A percentile compares a stretch with the other conserved stretches of the same genome.
Evolutionary conservation across 2,329 filamentous ascomycete species (phyloP).

Genomic region (Zymoseptoria pseudotritici): DNA sequence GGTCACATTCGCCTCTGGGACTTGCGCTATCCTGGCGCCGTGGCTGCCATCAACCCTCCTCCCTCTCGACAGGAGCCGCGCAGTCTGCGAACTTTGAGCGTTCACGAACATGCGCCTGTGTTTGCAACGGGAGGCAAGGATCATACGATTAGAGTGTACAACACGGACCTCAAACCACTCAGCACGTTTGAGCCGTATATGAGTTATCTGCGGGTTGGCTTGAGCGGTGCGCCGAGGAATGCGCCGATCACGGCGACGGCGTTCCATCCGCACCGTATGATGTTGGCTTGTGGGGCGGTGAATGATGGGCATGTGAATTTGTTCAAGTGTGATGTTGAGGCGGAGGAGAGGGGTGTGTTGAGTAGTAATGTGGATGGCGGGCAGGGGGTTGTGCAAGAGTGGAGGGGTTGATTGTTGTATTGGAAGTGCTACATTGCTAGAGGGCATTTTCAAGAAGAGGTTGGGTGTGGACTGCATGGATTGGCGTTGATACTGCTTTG

Average conservation of each 20-base stretch:
- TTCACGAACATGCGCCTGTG: slow-evolving; percentile 92
- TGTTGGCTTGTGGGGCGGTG: slow-evolving; percentile 78
- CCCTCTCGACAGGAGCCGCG: slow-evolving; percentile 42
- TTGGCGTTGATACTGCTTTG: not conserved
- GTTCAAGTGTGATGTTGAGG: slow-evolving; percentile 43
- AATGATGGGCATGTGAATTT: slow-evolving; percentile 89
- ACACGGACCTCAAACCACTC: slow-evolving; percentile 59
- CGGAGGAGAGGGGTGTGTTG: slow-evolving; percentile 9
- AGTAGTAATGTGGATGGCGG: not conserved
- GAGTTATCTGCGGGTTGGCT: slow-evolving; percentile 38
- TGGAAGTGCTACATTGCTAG: not conserved
- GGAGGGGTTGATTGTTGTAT: not conserved
- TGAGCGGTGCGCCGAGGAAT: slow-evolving; percentile 36
- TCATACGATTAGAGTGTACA: slow-evolving; percentile 86
- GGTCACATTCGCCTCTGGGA: slow-evolving; percentile 96
- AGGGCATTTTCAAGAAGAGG: not conserved
- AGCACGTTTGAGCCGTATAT: slow-evolving; percentile 85
- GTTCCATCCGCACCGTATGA: slow-evolving; percentile 91
- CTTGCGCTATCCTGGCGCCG: slow-evolving; percentile 57
- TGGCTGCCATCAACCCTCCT: slow-evolving; percentile 32
- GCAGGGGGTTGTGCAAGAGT: slow-evolving; percentile 4
- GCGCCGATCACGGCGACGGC: slow-evolving; percentile 80
- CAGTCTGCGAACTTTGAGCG: slow-evolving; percentile 64
- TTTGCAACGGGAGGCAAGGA: slow-evolving; percentile 89
- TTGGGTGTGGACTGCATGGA: not conserved